A percentile compares a stretch with the other conserved stretches of the same genome.
phyloP scores from a whole-genome alignment of 371 early-diverging fungal genomes.

The Fennellomyces sp. region DNA sequence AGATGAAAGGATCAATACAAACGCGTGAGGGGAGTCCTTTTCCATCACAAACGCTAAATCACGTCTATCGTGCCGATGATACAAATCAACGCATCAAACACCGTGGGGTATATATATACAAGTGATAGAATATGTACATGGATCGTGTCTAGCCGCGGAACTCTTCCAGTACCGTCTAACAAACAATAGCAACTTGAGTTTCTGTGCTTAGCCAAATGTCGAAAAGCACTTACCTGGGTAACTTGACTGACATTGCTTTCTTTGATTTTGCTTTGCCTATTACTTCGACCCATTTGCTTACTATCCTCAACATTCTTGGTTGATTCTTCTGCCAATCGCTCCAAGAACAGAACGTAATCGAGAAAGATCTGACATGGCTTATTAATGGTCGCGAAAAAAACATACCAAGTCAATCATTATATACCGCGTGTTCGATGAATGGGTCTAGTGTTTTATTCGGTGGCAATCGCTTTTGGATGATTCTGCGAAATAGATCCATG shows the following conservation, averaged over 20 bases:
- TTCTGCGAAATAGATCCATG: neutral
- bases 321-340: constrained; percentile 17
- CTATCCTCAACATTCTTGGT: constrained; percentile 7
- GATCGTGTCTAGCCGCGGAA: constrained; percentile 1
- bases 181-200: neutral
- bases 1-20: no score
- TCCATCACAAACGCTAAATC: no score
- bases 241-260: constrained; percentile 9
- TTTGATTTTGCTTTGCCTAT: constrained; percentile 6
- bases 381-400: no score
- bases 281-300: constrained; percentile 1
- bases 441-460: neutral
- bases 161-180: constrained; percentile 2
- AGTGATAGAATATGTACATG: no score
- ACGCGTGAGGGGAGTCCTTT: no score
- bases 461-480: neutral
- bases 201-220: neutral
- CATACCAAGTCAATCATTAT: neutral
- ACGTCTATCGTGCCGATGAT: no score
- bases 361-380: constrained; percentile 20
- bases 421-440: neutral
- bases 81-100: no score
- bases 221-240: constrained; percentile 12
- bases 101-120: no score
- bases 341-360: constrained; percentile 21